Percentiles rank a stretch among this genome's conserved stretches.
phyloP scores from a whole-genome alignment of 805 yeast genomes.

The Saccharomyces cerevisiae region DNA sequence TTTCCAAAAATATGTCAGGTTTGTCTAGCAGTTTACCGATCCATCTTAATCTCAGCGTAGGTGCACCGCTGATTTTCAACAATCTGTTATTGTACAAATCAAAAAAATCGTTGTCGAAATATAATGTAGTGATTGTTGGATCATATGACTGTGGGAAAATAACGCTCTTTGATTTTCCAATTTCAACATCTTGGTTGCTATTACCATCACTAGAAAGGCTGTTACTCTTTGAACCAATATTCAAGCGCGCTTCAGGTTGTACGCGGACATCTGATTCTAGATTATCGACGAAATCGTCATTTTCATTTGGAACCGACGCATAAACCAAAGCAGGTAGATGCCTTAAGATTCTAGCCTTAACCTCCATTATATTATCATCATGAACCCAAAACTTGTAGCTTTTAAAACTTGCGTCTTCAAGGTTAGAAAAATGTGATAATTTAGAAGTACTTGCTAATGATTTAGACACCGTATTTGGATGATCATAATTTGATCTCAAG shows the following conservation, averaged over 20 bases:
- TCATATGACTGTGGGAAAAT: slow-evolving; percentile 40
- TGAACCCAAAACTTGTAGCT: slow-evolving; percentile 95
- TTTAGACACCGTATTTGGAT: slow-evolving; percentile 24
- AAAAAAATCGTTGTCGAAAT: slow-evolving; percentile 77
- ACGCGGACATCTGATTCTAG: slow-evolving; percentile 16
- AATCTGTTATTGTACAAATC: slow-evolving; percentile 81
- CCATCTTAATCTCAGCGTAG: slow-evolving; percentile 85
- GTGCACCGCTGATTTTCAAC: slow-evolving; percentile 55
- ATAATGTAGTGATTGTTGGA: slow-evolving; percentile 80
- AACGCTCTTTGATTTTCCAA: slow-evolving; percentile 3
- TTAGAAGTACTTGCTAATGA: slow-evolving; percentile 34
- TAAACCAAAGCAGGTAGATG: slow-evolving; percentile 88
- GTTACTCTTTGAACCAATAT: slow-evolving; percentile 16
- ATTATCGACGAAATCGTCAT: slow-evolving; percentile 22
- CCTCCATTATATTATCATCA: slow-evolving; percentile 93
- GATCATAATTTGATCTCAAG: slow-evolving; percentile 50
- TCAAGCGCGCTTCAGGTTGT: not conserved
- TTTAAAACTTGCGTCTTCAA: slow-evolving; percentile 37
- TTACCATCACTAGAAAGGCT: slow-evolving; percentile 35
- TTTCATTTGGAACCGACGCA: slow-evolving; percentile 32
- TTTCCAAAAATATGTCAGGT: slow-evolving; percentile 74
- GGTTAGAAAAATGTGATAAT: slow-evolving; percentile 25
- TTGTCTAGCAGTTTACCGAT: slow-evolving; percentile 70
- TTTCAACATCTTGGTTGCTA: slow-evolving; percentile 33
- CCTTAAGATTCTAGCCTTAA: slow-evolving; percentile 87